These are phyloP conservation scores for Fennellomyces sp. DNA, from an alignment of 371 early-diverging fungal genomes.

Conservation along the genomic window DNA sequence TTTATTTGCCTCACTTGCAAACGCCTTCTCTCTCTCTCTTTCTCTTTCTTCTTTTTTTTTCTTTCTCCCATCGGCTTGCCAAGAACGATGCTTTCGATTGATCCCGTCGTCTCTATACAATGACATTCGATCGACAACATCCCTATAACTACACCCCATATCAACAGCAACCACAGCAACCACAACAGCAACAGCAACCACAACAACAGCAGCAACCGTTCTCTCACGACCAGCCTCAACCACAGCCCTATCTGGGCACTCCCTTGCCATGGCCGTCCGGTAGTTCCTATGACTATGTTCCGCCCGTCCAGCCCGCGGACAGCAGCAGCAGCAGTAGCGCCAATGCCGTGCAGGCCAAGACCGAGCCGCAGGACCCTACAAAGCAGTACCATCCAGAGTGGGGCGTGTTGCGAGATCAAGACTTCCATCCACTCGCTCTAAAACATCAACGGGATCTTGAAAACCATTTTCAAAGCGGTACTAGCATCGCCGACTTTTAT, in stretches of 20 bases:
- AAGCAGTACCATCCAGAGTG: conserved; percentile 44
- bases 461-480: conserved; percentile 28
- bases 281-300: no score
- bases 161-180: background rate
- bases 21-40: conserved; percentile 1
- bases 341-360: background rate
- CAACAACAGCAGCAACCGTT: conserved; percentile 7
- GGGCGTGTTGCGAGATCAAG: conserved; percentile 50
- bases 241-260: background rate
- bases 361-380: background rate
- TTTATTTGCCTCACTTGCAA: background rate
- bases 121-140: conserved; percentile 8
- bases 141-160: background rate
- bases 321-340: background rate
- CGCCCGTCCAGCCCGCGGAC: background rate
- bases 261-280: background rate
- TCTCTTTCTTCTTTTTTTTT: conserved; percentile 5
- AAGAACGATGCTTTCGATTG: background rate
- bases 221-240: conserved; percentile 1
- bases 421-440: conserved; percentile 45
- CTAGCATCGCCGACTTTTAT: conserved; percentile 41
- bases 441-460: conserved; percentile 52
- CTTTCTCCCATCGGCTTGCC: background rate
- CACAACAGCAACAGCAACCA: background rate
- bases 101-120: conserved; percentile 4